Evolutionary conservation across 768 basidiomycete species (phyloP).

Genomic region (Guyanaporus albipodus): DNA sequence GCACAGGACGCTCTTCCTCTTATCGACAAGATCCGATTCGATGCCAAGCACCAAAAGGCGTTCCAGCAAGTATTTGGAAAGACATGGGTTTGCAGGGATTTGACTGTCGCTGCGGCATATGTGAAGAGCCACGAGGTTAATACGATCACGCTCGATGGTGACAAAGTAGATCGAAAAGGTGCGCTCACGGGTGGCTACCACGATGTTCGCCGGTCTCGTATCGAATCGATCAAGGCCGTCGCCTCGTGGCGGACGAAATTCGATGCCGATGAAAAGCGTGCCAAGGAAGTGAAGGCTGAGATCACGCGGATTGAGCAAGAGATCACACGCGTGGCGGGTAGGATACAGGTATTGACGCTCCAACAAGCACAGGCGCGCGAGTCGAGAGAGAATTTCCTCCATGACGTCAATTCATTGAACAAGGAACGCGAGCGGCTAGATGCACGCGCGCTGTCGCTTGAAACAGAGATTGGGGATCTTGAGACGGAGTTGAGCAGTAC

Average conservation of each 20-base stretch:
- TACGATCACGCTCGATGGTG: conserved; percentile 96
- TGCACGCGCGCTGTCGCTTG: conserved; percentile 57
- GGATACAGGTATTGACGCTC: conserved; percentile 63
- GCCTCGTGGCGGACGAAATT: conserved; percentile 71
- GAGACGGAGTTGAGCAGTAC: conserved; percentile 66
- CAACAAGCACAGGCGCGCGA: conserved; percentile 70
- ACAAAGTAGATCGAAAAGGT: conserved; percentile 96
- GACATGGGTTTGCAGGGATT: conserved; percentile 92
- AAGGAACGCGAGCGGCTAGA: conserved; percentile 69
- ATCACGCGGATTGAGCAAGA: conserved; percentile 79
- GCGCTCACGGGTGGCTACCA: conserved; percentile 95
- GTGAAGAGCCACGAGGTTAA: conserved; percentile 93
- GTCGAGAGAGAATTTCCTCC: conserved; percentile 59
- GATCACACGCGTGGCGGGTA: conserved; percentile 71
- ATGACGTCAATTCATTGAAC: conserved; percentile 54
- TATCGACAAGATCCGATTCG: conserved; percentile 77
- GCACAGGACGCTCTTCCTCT: conserved; percentile 78
- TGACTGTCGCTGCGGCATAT: conserved; percentile 89
- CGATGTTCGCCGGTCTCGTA: conserved; percentile 83
- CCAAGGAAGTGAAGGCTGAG: conserved; percentile 69
- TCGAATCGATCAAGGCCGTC: conserved; percentile 80
- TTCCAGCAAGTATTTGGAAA: conserved; percentile 98
- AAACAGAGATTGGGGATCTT: conserved; percentile 65
- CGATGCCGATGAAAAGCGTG: conserved; percentile 58
- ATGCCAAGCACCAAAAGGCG: conserved; percentile 67